Base-by-base conservation (phyloP, 176 grass and related monocot species). In the Chloris gayana region DNA sequence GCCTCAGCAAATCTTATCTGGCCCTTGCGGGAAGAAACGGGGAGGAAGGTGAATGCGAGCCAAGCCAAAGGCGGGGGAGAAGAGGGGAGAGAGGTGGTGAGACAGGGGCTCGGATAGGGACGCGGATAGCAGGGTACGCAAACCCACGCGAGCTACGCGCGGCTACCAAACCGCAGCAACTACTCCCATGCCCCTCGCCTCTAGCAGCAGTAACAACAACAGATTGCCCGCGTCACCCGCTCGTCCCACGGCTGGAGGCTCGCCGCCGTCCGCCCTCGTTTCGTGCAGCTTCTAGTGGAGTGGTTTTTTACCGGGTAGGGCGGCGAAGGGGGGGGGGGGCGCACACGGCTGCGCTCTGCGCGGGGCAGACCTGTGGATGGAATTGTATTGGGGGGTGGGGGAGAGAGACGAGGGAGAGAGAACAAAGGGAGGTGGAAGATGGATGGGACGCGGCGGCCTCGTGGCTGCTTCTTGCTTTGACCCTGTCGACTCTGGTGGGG, bases 91-190 rank as follows among this genome's bases (percentile, higher is more conserved):
- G 14, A 3, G 62, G 69, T 5, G 64, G 45, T 24, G 61, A 41
- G 63, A 44, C 51, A 64, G 56, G 29, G 22, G 21, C 10, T 8
- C 34, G 72, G 87, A 85, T 67, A 73, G 87, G 58, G 73, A 89
- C 73, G 73, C 72, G 73, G 58, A 73, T 67, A 73, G 78, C 83
- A 73, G 47, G 60, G 83, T 72, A 82, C 83, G 87, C 77, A 64
- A 76, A 75, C 60, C 78, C 83, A 89, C 79, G 79, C 82, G 80
- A 65, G 73, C n/a, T n/a, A n/a, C n/a, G n/a, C n/a, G n/a, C n/a
- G 73, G 39, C 82, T 67, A 81, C 80, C 76, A 67, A 74, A 74
- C 76, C 57, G 31, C 76, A 17, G 34, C 58, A 26, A 46, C 82
- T 60, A 22, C 45, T n/a, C 37, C 61, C 71, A 66, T 53, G 46